Conservation (phyloP, 805 yeast genomes). For the Scheffersomyces amazonensis region DNA sequence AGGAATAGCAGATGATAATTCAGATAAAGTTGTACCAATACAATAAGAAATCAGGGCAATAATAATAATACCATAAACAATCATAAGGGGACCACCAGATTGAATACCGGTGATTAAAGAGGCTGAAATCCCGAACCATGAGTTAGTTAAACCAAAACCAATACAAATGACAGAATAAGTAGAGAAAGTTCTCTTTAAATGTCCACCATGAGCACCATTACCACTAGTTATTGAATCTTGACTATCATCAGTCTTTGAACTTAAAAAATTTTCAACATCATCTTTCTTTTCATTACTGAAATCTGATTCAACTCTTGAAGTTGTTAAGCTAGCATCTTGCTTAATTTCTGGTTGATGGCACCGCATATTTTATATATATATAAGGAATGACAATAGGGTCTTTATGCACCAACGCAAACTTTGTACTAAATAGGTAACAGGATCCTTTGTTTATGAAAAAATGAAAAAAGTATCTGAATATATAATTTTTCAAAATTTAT, state of each 20-base stretch:
- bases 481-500: too few relatives aligned
- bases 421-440: not conserved
- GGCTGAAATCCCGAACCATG: slow-evolving; percentile 42
- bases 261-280: not conserved
- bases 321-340: too few relatives aligned
- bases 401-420: not conserved
- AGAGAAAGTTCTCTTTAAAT: slow-evolving; percentile 30
- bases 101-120: slow-evolving; percentile 39
- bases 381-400: too few relatives aligned
- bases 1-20: slow-evolving; percentile 38
- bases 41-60: slow-evolving; percentile 33
- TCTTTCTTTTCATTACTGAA: too few relatives aligned
- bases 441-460: too few relatives aligned
- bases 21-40: slow-evolving; percentile 37
- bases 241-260: not conserved
- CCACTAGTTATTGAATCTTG: not conserved
- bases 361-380: not conserved
- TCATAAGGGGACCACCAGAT: slow-evolving; percentile 41
- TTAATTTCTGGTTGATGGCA: slow-evolving; percentile 1
- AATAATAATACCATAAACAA: slow-evolving; percentile 40
- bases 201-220: not conserved
- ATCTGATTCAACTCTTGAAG: too few relatives aligned
- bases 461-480: too few relatives aligned
- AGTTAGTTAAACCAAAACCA: slow-evolving; percentile 42
- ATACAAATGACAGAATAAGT: slow-evolving; percentile 38